Conservation (phyloP, 768 basidiomycete species). For the Amyloporia xantha region DNA sequence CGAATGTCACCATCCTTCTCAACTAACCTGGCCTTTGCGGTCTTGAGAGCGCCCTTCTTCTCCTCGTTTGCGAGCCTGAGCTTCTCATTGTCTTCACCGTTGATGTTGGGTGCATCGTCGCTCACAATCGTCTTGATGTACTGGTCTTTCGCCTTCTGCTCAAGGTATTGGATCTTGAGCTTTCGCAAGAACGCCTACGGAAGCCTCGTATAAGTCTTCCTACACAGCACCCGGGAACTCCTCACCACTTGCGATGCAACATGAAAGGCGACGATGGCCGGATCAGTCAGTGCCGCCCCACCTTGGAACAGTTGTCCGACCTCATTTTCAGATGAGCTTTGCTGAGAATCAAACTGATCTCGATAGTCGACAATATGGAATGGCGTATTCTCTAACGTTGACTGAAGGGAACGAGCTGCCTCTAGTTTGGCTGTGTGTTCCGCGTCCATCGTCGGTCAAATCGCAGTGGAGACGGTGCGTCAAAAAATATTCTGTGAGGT, state of each 20-base stretch:
- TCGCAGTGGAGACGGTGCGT: too few species aligned
- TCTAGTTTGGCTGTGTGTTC: conserved; percentile 14
- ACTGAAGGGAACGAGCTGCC: conserved; percentile 10
- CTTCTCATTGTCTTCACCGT: conserved; percentile 71
- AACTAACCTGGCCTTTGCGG: conserved; percentile 53
- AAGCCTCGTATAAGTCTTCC: background rate
- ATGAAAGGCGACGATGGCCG: conserved; percentile 44
- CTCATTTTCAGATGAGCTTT: conserved; percentile 10
- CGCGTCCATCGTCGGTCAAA: background rate
- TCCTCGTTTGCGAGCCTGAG: conserved; percentile 52
- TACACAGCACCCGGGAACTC: background rate
- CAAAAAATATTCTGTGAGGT: too few species aligned
- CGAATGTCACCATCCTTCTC: conserved; percentile 59
- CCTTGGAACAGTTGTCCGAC: conserved; percentile 11
- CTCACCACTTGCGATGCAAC: conserved; percentile 58
- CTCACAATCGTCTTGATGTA: conserved; percentile 84
- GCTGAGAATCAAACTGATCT: conserved; percentile 13
- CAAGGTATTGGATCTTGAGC: conserved; percentile 84
- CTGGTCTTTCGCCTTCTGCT: conserved; percentile 86
- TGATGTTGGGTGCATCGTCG: conserved; percentile 77
- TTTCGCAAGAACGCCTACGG: conserved; percentile 66
- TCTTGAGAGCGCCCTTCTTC: conserved; percentile 65
- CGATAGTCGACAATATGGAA: conserved; percentile 15
- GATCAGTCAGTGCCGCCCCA: conserved; percentile 14
- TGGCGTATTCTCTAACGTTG: conserved; percentile 10